These are phyloP conservation scores for Boletus eberwhitei DNA, from an alignment of 768 basidiomycete genomes.

Conservation along the genomic window DNA sequence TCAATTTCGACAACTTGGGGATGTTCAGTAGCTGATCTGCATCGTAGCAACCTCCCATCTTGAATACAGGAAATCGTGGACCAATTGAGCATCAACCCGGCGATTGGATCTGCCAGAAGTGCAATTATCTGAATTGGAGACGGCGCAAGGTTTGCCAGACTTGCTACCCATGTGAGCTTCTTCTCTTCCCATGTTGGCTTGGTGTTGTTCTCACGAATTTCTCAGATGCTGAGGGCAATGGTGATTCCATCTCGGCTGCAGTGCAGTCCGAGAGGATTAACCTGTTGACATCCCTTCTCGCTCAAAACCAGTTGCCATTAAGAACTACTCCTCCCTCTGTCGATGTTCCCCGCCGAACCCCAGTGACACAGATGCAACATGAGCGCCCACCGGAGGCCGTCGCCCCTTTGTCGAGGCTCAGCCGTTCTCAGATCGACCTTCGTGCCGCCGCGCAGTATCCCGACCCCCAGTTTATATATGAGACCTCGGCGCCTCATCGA, in stretches of 20 bases:
- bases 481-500: slow-evolving; percentile 51
- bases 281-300: slow-evolving; percentile 69
- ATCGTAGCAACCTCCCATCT: slow-evolving; percentile 72
- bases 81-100: slow-evolving; percentile 85
- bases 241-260: slow-evolving; percentile 80
- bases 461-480: slow-evolving; percentile 59
- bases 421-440: slow-evolving; percentile 48
- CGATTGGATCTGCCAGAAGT: slow-evolving; percentile 81
- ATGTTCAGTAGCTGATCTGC: slow-evolving; percentile 1
- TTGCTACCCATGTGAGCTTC: slow-evolving; percentile 71
- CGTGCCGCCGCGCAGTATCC: slow-evolving; percentile 42
- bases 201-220: slow-evolving; percentile 8
- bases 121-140: slow-evolving; percentile 87
- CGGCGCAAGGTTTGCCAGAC: slow-evolving; percentile 87
- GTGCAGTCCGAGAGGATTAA: slow-evolving; percentile 85
- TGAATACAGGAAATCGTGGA: slow-evolving; percentile 86
- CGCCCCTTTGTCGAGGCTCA: slow-evolving; percentile 34
- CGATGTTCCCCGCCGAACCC: slow-evolving; percentile 39
- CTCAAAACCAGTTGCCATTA: slow-evolving; percentile 46
- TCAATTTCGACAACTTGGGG: neutral
- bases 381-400: slow-evolving; percentile 40
- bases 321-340: slow-evolving; percentile 13
- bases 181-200: slow-evolving; percentile 7
- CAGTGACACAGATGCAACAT: slow-evolving; percentile 44
- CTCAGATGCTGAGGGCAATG: slow-evolving; percentile 82